Evolutionary conservation across 805 yeast species (phyloP), one percentile per base, ranked within the genome.

Genomic region (Schwanniomyces sp.): DNA sequence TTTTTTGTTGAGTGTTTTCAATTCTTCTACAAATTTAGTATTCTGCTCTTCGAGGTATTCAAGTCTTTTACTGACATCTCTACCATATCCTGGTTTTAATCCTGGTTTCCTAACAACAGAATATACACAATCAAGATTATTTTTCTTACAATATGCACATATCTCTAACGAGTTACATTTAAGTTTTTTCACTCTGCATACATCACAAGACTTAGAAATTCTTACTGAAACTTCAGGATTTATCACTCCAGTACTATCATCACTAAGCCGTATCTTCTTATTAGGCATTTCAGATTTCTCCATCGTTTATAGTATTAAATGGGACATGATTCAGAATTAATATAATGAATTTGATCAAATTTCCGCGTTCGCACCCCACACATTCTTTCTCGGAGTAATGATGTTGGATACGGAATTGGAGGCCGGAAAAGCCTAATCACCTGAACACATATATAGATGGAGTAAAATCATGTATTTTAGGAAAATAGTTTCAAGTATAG

Each of bases 81-180:
- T 55, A 3, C 59, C 58, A 40, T 55, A 55, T 5, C 59, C 59
- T 4, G 54, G 29, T 16, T 49, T 51, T 12, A 55, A 41, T 8
- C 59, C 59, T 2, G 59, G 59, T 32, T 55, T 55, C 40, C 50
- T 55, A 51, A 54, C 50, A 16, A 50, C 43, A 34, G 57, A 53
- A 43, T 54, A 55, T 1, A 52, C 41, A 60, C 89, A 84, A 49
- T 75, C 67, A 6, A 76, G 81, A 28, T 80, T 82, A 1, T 88
- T 84, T 56, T 82, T 82, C 45, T 83, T 65, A 64, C 89, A 84
- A 37, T 83, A 81, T 4, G 87, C 80, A 56, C 89, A 84, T 42
- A 81, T 72, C 10, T 77, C 62, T 41, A 84, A 70, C 47, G 82
- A 87, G 54, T 84, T 88, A 65, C 89, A 84, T 57, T 80, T 79